Evolutionary conservation across 2,329 filamentous ascomycete genomes (phyloP), one percentile per base, ranked within the genome.

Genomic region (Knufia petricola): DNA sequence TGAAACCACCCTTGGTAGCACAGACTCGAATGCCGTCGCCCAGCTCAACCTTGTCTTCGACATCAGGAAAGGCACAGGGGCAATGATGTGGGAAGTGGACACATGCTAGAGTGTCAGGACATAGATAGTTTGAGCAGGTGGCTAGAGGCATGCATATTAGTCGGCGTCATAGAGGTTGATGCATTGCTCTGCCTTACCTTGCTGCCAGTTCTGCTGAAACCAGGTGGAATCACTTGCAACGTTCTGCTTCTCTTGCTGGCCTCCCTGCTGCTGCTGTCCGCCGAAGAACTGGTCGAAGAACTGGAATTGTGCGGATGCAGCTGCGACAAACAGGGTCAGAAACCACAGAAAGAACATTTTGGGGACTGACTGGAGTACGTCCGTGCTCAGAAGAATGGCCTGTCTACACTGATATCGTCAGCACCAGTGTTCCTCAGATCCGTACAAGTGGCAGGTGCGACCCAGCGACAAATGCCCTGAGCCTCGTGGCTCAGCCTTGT

Each of bases 251-350:
- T 82, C 74, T 49, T 79, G 71, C 19, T 70, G 65, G 41, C 76
- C 26, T 28, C 26, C 67, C 56, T 79, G 76, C 50, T 78, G 72
- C 10, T 73, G 46, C 8, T 54, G 51, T 57, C 78, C 78, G 59
- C 80, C 89, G 66, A 98, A 96, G 87, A 96, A 95, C 61, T 96
- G 87, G 65, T 95, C 89, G 69, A 96, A 98, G 77, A 98, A 95
- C 63, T 87, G 84, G 66, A 96, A 96, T 69, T 96, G 90, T 9
- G 87, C 87, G 50, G 76, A 71, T 3, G 75, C 80, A 37, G 45
- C 49, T 7, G 50, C 13, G 13, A 47, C 12, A n/a, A 47, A 23
- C 19, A 49, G 9, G 19, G 12, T 37, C 28, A 49, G 3, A 6
- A 36, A 4, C 26, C 17, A 24, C 8, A 30, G n/a, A 10, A 19